Base-by-base conservation (phyloP, 139 green algal genomes). In the Pleodorina starrii region DNA sequence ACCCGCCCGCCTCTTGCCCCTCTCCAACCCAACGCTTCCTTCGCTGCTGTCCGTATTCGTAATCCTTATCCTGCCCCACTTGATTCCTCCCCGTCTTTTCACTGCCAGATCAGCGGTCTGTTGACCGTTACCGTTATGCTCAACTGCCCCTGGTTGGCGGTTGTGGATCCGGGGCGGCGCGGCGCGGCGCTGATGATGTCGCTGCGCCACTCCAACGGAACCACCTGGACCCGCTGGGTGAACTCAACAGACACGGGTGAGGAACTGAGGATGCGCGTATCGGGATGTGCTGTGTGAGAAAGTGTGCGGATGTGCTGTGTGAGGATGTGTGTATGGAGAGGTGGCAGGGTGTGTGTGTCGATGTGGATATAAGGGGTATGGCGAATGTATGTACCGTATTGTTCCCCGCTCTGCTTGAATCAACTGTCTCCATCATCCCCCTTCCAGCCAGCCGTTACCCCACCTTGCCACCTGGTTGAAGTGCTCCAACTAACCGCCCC, bases 121-220 rank as follows among this genome's bases (percentile, higher is more conserved):
- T 54, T 85, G 19, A 85, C 78, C 10, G 40, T 85, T 35, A 85
- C 78, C 0, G 9, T 85, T 51, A 63, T 40, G 29, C 78, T 85
- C n/a, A 40, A 36, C 21, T 85, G 78, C 54, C 78, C 78, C 54
- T 85, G 78, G 78, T 36, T 85, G 78, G 78, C 78, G 0, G 54
- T 73, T 17, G 11, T 85, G 38, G 54, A 85, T 54, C 54, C 78
- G 23, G 38, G 5, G 3, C 32, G 78, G 0, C 4, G 2, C 11
- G 78, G 54, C 23, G 78, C 78, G 38, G 21, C 36, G 54, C 14
- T 85, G 54, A 21, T 11, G 78, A 60, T 85, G 78, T 29, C 36
- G 27, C 54, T 85, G 36, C 29, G 14, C 4, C 7, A 23, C 21
- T 36, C 36, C 38, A 85, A 85, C 78, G 78, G 78, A 51, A 85